Evolutionary conservation across 345 rosid species (phyloP), one percentile per base, ranked within the genome.

Genomic region (Eucalyptus tenuipes): DNA sequence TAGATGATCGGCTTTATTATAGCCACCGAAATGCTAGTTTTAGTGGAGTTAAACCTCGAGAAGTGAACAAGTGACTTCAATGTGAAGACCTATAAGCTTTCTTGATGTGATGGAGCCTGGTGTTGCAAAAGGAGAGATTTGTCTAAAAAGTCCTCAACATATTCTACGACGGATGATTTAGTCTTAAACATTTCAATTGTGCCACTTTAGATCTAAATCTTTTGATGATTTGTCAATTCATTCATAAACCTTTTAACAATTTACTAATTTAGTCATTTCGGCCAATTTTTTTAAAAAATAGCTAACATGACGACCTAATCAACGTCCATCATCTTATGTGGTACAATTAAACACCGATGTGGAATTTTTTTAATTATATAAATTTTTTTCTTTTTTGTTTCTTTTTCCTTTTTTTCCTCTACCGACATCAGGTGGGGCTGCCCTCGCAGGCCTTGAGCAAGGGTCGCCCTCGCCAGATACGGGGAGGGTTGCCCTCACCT

Each of bases 271-370:
- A 55, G 29, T 55, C 4, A 11, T 55, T 55, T 55, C 1, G 0
- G 61, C 29, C 13, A 24, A 55, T 55, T 55, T 55, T 55, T 29
- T 24, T 0, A 22, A 3, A 9, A 55, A 42, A 42, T 42, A 42
- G 44, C 44, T 42, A 42, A 42, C 44, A 42, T 42, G 44, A 1
- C 5, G 44, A 42, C 44, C 44, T 42, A 42, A 6, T 42, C 8
- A 42, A 42, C 5, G 49, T 12, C 13, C 1, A 48, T 48, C 13
- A 48, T 48, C 49, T 10, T 48, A 48, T 24, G 13, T 55, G 13
- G 29, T 24, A 24, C 3, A 4, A 9, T 1, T 0, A 5, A 5
- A 55, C 11, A 25, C 27, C 4, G 10, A 24, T 10, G 7, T 55
- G 29, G 12, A 10, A 24, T 22, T 4, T 55, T 55, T 24, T 4